These are phyloP conservation scores for Kregervanrija fluxuum DNA, from an alignment of 805 yeast genomes.

Conservation along the genomic window DNA sequence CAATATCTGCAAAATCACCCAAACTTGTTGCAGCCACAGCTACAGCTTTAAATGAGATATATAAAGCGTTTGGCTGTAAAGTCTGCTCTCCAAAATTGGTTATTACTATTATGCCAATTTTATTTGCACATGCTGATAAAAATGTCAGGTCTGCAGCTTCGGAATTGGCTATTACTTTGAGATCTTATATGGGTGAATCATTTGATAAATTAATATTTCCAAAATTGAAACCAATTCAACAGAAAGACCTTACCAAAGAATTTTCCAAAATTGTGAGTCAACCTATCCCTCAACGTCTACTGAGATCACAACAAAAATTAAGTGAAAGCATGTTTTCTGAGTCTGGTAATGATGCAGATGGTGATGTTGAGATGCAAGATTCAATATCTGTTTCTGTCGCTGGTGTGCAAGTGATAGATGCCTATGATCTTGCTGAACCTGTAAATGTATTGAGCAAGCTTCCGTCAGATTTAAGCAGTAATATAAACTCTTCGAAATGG, in stretches of 20 bases:
- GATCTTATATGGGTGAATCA: slow-evolving; percentile 65
- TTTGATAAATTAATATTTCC: slow-evolving; percentile 55
- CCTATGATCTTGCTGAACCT: slow-evolving; percentile 65
- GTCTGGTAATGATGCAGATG: slow-evolving; percentile 20
- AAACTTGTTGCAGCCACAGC: slow-evolving; percentile 68
- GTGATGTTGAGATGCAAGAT: slow-evolving; percentile 33
- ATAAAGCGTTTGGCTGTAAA: slow-evolving; percentile 55
- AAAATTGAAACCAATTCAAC: slow-evolving; percentile 84
- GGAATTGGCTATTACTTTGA: slow-evolving; percentile 57
- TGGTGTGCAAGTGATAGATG: slow-evolving; percentile 36
- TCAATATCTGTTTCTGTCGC: slow-evolving; percentile 19
- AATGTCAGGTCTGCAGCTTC: slow-evolving; percentile 79
- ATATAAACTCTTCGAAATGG: slow-evolving; percentile 69
- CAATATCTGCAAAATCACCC: slow-evolving; percentile 58
- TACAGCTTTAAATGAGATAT: slow-evolving; percentile 47
- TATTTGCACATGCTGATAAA: slow-evolving; percentile 81
- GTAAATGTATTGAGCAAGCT: slow-evolving; percentile 58
- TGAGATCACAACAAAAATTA: slow-evolving; percentile 36
- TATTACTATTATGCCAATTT: slow-evolving; percentile 50
- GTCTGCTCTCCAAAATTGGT: slow-evolving; percentile 52
- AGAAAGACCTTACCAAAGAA: slow-evolving; percentile 67
- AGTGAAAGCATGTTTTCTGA: slow-evolving; percentile 13
- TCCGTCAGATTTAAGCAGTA: slow-evolving; percentile 52
- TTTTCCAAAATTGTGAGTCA: slow-evolving; percentile 44
- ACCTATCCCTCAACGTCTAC: slow-evolving; percentile 48